phyloP scores from a whole-genome alignment of 2,329 filamentous ascomycete genomes.

The Penicillium sp. region DNA sequence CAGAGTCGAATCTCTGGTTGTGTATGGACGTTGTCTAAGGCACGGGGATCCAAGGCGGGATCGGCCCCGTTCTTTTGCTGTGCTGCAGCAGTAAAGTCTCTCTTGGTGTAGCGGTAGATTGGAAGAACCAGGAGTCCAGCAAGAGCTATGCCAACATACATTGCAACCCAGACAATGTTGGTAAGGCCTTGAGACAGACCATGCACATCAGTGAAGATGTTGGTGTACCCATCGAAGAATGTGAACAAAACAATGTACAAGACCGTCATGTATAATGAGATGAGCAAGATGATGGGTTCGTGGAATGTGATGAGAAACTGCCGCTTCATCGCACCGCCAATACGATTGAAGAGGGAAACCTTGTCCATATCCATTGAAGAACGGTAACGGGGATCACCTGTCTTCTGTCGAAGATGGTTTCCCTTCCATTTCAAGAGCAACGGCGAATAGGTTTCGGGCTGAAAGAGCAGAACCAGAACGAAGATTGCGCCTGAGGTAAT shows the following conservation, averaged over 20 bases:
- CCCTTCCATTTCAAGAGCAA: slow-evolving; percentile 49
- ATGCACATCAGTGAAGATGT: slow-evolving; percentile 55
- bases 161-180: slow-evolving; percentile 53
- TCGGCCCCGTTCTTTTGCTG: slow-evolving; percentile 5
- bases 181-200: slow-evolving; percentile 50
- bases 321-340: slow-evolving; percentile 51
- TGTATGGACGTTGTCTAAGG: slow-evolving; percentile 19
- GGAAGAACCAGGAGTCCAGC: slow-evolving; percentile 45
- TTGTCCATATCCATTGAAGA: slow-evolving; percentile 50
- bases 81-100: slow-evolving; percentile 45
- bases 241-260: slow-evolving; percentile 41
- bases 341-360: slow-evolving; percentile 42
- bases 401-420: slow-evolving; percentile 40
- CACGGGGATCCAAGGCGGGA: slow-evolving; percentile 9
- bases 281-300: slow-evolving; percentile 40
- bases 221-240: slow-evolving; percentile 51
- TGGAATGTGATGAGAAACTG: slow-evolving; percentile 53
- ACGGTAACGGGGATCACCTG: slow-evolving; percentile 49
- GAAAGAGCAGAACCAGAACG: slow-evolving; percentile 43
- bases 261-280: slow-evolving; percentile 36
- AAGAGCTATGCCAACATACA: slow-evolving; percentile 47
- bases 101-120: slow-evolving; percentile 49
- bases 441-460: slow-evolving; percentile 54
- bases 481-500: slow-evolving; percentile 40
- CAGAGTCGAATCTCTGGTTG: slow-evolving; percentile 58